Percentiles rank a stretch among this genome's conserved stretches.
Conservation (phyloP, 2,329 filamentous ascomycete species). For the Colletotrichum acutatum region DNA sequence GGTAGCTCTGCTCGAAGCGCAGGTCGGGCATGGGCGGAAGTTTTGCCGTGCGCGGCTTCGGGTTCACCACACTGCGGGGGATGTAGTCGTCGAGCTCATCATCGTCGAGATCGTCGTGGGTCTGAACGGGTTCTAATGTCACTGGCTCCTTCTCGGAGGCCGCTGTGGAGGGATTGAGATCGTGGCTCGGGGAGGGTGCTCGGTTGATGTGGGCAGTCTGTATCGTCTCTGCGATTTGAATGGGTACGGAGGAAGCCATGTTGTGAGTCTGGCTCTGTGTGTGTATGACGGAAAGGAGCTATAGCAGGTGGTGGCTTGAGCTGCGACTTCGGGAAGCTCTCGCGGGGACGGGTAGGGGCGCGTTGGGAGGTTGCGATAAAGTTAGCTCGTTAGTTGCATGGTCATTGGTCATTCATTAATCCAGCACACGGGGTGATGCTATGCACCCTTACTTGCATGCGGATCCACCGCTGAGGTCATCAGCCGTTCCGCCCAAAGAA, state of each 20-base stretch:
- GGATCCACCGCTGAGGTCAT: constrained; percentile 18
- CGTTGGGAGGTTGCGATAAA: constrained; percentile 22
- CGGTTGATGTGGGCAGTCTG: constrained; percentile 84
- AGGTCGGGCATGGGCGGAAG: constrained; percentile 83
- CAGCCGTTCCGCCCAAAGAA: background rate
- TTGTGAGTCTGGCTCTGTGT: background rate
- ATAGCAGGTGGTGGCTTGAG: background rate
- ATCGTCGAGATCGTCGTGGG: constrained; percentile 56
- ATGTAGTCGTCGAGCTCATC: constrained; percentile 71
- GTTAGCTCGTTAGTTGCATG: constrained; percentile 28
- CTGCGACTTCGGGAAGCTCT: constrained; percentile 4
- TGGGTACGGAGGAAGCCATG: constrained; percentile 65
- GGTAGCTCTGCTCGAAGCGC: constrained; percentile 97
- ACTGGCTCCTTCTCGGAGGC: constrained; percentile 72
- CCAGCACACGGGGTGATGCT: background rate
- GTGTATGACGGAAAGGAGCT: background rate
- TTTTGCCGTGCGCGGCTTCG: constrained; percentile 57
- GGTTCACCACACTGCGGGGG: constrained; percentile 72
- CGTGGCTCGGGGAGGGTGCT: constrained; percentile 76
- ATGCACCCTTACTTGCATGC: background rate
- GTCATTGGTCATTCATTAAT: background rate
- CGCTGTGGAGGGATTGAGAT: constrained; percentile 83
- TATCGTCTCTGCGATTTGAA: constrained; percentile 80
- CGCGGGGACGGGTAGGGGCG: background rate
- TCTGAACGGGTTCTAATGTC: constrained; percentile 29